A percentile compares a stretch with the other conserved stretches of the same genome.
phyloP scores from a whole-genome alignment of 2,329 filamentous ascomycete genomes.

The Capronia americana region DNA sequence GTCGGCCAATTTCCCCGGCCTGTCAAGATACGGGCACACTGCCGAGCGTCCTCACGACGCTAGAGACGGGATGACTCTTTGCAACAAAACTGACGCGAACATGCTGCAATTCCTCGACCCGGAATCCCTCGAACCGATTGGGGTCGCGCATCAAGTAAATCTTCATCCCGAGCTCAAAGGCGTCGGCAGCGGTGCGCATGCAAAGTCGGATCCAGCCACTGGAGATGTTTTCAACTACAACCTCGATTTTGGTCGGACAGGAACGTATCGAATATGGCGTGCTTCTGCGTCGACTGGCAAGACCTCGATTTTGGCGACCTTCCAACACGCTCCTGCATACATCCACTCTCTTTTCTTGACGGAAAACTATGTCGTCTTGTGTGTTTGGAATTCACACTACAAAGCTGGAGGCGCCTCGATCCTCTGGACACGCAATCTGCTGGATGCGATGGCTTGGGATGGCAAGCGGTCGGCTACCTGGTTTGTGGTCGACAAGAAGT shows the following conservation, averaged over 20 bases:
- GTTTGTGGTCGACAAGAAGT: constrained; percentile 73
- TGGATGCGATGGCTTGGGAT: constrained; percentile 73
- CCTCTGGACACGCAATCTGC: constrained; percentile 69
- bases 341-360: constrained; percentile 85
- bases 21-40: constrained; percentile 44
- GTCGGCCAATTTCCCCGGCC: constrained; percentile 67
- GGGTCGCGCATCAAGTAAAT: constrained; percentile 62
- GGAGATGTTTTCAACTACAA: constrained; percentile 86
- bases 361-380: constrained; percentile 72
- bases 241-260: constrained; percentile 60
- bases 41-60: constrained; percentile 31
- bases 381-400: constrained; percentile 71
- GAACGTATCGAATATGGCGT: constrained; percentile 73
- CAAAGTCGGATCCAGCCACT: constrained; percentile 71
- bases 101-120: constrained; percentile 69
- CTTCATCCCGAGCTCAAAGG: constrained; percentile 75
- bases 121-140: constrained; percentile 74
- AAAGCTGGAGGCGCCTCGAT: constrained; percentile 65
- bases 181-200: constrained; percentile 72
- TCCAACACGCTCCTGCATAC: constrained; percentile 68
- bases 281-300: constrained; percentile 67
- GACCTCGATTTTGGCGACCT: constrained; percentile 73
- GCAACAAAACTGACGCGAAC: constrained; percentile 65
- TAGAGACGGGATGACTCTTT: constrained; percentile 56
- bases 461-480: constrained; percentile 64